Evolutionary conservation across 2,329 filamentous ascomycete genomes (phyloP).

Genomic region (Fusarium metavorans): DNA sequence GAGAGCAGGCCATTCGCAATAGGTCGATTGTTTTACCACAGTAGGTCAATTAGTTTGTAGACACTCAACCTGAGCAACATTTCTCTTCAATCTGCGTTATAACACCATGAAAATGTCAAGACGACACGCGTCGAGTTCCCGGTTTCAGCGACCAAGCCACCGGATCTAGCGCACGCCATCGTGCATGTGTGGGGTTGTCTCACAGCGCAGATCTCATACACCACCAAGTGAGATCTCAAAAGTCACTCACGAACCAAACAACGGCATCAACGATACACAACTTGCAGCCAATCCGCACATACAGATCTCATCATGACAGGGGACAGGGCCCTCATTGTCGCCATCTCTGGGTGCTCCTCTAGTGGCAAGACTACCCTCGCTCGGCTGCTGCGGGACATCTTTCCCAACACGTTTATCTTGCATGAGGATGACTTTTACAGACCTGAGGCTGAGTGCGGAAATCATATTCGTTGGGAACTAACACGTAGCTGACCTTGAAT

Average conservation of each 20-base stretch:
- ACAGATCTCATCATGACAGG: slow-evolving; percentile 46
- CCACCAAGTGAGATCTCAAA: neutral
- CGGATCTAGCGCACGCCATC: neutral
- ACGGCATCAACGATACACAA: neutral
- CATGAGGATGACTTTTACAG: slow-evolving; percentile 98
- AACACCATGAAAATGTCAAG: neutral
- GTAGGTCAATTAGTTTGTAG: neutral
- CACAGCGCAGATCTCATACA: neutral
- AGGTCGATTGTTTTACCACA: neutral
- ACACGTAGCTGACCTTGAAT: neutral
- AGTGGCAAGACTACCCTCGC: slow-evolving; percentile 96
- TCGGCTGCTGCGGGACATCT: slow-evolving; percentile 84
- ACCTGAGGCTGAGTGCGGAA: slow-evolving; percentile 75
- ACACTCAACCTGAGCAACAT: neutral
- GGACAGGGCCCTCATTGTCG: slow-evolving; percentile 74
- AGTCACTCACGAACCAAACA: neutral
- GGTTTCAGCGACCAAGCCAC: neutral
- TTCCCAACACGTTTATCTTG: slow-evolving; percentile 82
- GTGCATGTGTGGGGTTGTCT: neutral
- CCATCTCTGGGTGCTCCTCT: slow-evolving; percentile 89
- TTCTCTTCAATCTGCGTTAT: neutral
- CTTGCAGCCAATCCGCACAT: neutral
- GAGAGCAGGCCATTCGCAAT: neutral
- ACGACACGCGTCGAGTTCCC: neutral
- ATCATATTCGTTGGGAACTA: neutral